Conservation (phyloP, 2,329 filamentous ascomycete species). For the Didymella exigua region DNA sequence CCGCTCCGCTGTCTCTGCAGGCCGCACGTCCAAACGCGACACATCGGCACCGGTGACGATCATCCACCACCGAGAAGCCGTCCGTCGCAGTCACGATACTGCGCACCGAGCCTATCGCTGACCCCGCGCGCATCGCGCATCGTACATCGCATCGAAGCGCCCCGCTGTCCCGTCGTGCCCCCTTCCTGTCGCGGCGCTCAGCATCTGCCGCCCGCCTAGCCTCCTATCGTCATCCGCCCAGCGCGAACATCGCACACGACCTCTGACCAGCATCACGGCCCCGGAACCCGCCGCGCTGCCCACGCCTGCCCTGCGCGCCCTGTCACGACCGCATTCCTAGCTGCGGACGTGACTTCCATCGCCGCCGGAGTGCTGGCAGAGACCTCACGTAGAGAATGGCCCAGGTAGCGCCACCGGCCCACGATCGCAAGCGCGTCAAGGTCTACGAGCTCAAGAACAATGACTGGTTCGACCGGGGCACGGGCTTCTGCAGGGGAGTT, state of each 20-base stretch:
- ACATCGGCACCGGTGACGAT: constrained; percentile 27
- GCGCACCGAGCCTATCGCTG: constrained; percentile 14
- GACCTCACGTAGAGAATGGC: constrained; percentile 44
- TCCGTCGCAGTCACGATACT: constrained; percentile 12
- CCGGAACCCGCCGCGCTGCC: constrained; percentile 9
- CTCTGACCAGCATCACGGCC: constrained; percentile 14
- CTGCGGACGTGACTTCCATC: constrained; percentile 45
- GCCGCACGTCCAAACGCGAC: constrained; percentile 24
- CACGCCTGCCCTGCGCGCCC: constrained; percentile 25
- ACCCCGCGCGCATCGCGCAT: constrained; percentile 7
- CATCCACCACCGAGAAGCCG: constrained; percentile 15
- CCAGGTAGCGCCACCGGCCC: constrained; percentile 52
- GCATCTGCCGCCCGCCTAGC: constrained; percentile 22
- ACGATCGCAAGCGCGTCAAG: constrained; percentile 77
- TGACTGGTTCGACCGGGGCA: constrained; percentile 98
- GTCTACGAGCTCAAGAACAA: constrained; percentile 98
- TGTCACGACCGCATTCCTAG: constrained; percentile 35
- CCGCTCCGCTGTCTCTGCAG: constrained; percentile 17
- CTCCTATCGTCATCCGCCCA: constrained; percentile 32
- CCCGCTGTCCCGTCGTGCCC: constrained; percentile 4
- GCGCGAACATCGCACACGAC: constrained; percentile 24
- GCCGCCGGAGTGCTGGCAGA: constrained; percentile 42
- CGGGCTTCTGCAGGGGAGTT: constrained; percentile 87
- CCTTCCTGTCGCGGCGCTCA: constrained; percentile 5
- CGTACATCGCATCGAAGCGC: constrained; percentile 6